phyloP scores from a whole-genome alignment of 2,329 filamentous ascomycete species.

The Paecilomyces variotii region DNA sequence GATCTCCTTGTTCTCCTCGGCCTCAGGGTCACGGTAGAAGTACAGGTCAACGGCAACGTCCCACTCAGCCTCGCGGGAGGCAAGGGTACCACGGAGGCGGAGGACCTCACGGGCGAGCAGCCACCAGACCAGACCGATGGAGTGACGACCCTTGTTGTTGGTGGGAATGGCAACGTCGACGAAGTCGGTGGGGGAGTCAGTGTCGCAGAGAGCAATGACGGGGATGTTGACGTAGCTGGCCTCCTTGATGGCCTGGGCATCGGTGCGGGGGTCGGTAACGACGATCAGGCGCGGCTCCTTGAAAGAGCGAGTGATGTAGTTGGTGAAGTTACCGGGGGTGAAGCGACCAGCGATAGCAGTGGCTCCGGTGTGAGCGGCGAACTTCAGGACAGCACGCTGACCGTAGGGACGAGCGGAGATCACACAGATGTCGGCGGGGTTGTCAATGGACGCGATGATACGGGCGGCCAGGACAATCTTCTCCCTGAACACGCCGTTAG shows the following conservation, averaged over 20 bases:
- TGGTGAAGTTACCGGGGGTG: slow-evolving; percentile 99
- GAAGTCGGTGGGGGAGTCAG: slow-evolving; percentile 98
- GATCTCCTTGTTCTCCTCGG: slow-evolving; percentile 95
- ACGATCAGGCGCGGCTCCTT: slow-evolving; percentile 99
- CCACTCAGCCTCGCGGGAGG: slow-evolving; percentile 93
- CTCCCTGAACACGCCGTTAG: slow-evolving; percentile 57
- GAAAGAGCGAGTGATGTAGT: slow-evolving; percentile 99
- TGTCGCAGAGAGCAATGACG: slow-evolving; percentile 98
- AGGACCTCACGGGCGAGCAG: slow-evolving; percentile 99
- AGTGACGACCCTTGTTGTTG: slow-evolving; percentile 99
- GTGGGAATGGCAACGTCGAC: slow-evolving; percentile 99
- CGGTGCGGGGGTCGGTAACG: slow-evolving; percentile 98
- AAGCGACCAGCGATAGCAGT: slow-evolving; percentile 98
- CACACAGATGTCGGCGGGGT: slow-evolving; percentile 98
- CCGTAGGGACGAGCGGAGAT: slow-evolving; percentile 99
- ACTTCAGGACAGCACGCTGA: slow-evolving; percentile 99
- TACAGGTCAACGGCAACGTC: slow-evolving; percentile 99
- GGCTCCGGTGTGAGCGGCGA: slow-evolving; percentile 96
- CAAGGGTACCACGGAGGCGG: slow-evolving; percentile 93
- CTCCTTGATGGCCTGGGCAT: slow-evolving; percentile 99
- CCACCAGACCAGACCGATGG: slow-evolving; percentile 99
- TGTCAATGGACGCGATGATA: slow-evolving; percentile 98
- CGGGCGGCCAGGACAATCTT: slow-evolving; percentile 98
- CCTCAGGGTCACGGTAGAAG: slow-evolving; percentile 99
- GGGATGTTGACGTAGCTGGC: slow-evolving; percentile 99